Evolutionary conservation across 2,329 filamentous ascomycete genomes (phyloP).

Genomic region (Clonostachys chloroleuca): DNA sequence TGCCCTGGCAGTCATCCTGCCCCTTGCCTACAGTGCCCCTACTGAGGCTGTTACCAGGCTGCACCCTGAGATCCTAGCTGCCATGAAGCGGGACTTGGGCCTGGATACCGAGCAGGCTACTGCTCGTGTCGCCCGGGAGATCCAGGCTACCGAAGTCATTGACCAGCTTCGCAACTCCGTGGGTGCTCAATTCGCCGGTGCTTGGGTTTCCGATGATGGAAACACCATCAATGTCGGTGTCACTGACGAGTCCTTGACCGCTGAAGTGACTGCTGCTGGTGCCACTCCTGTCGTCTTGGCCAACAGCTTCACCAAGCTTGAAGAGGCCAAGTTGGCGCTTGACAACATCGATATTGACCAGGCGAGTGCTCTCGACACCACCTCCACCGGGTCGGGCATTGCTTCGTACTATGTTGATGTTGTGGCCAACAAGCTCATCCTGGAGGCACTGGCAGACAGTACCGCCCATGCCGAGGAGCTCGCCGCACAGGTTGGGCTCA

Average conservation of each 20-base stretch:
- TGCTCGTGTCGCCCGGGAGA: conserved; percentile 28
- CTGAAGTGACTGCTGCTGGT: conserved; percentile 25
- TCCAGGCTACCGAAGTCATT: conserved; percentile 26
- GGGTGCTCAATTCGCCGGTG: conserved; percentile 27
- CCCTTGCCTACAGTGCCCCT: conserved; percentile 31
- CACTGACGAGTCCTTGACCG: conserved; percentile 26
- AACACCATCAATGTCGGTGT: conserved; percentile 25
- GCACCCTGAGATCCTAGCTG: conserved; percentile 32
- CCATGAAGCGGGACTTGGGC: conserved; percentile 36
- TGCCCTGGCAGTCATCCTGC: conserved; percentile 29
- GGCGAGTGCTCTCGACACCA: conserved; percentile 13
- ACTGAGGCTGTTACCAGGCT: conserved; percentile 23
- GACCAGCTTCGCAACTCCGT: conserved; percentile 21
- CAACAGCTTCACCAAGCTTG: conserved; percentile 29
- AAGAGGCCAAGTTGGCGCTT: conserved; percentile 32
- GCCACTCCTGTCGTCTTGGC: conserved; percentile 23
- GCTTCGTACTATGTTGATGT: conserved; percentile 32
- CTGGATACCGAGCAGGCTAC: conserved; percentile 28
- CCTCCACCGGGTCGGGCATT: conserved; percentile 18
- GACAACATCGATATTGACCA: conserved; percentile 27
- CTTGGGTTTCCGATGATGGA: conserved; percentile 28
- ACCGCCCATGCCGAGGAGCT: conserved; percentile 24
- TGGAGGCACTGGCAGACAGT: conserved; percentile 27
- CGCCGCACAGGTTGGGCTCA: conserved; percentile 27
- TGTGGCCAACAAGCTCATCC: conserved; percentile 30